Conservation (phyloP, 768 basidiomycete genomes). For the Boletellus ananas region DNA sequence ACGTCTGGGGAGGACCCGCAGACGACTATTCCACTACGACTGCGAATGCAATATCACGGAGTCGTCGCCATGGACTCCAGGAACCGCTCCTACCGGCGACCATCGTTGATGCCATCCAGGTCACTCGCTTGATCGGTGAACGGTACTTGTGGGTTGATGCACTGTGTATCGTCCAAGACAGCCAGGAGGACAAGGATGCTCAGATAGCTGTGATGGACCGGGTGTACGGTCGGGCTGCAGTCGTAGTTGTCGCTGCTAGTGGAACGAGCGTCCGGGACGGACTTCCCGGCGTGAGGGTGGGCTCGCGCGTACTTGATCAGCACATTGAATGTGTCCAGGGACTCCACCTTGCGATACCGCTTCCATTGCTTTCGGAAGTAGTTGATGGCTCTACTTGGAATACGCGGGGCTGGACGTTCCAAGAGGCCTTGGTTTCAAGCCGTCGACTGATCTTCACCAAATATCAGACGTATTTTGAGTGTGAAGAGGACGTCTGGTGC, state of each 20-base stretch:
- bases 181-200: conserved; percentile 1
- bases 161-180: conserved; percentile 17
- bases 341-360: neutral
- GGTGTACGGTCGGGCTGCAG: conserved; percentile 2
- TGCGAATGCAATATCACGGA: neutral
- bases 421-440: neutral
- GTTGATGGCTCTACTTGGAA: neutral
- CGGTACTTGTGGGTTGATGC: conserved; percentile 5
- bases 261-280: neutral
- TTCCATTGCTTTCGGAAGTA: neutral
- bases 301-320: neutral
- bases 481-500: neutral
- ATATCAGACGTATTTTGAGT: neutral
- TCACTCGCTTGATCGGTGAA: neutral
- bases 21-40: neutral
- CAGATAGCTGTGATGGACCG: conserved; percentile 11
- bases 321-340: neutral
- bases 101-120: neutral
- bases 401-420: conserved; percentile 3
- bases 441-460: neutral
- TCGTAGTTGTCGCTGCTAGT: conserved; percentile 9
- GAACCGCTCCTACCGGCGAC: conserved; percentile 5
- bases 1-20: neutral
- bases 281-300: neutral
- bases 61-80: conserved; percentile 1